Conservation (phyloP, 1,284 basidiomycete genomes). For the Wallemia ichthyophaga region DNA sequence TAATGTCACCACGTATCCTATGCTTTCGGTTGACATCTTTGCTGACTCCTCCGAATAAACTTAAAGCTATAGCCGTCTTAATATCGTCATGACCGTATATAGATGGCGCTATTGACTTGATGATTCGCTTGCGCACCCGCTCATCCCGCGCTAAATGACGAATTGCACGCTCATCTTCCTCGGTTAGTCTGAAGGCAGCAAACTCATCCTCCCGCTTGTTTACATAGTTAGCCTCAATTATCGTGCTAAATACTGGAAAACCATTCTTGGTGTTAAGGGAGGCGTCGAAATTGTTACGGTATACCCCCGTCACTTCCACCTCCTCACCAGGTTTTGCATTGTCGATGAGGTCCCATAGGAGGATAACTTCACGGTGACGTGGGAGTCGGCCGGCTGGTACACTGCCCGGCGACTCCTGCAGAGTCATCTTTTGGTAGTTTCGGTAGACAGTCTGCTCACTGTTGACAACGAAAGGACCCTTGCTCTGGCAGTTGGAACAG, state of each 20-base stretch:
- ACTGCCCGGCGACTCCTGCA: slow-evolving; percentile 94
- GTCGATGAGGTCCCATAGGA: slow-evolving; percentile 95
- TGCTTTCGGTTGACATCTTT: slow-evolving; percentile 95
- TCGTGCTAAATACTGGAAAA: slow-evolving; percentile 94
- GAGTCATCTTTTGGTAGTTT: slow-evolving; percentile 95
- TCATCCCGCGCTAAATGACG: slow-evolving; percentile 60
- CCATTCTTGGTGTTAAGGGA: slow-evolving; percentile 95
- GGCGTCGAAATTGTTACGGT: slow-evolving; percentile 96
- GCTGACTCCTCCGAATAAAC: slow-evolving; percentile 68
- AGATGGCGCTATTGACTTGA: slow-evolving; percentile 92
- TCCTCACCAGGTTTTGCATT: slow-evolving; percentile 94
- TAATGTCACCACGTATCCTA: slow-evolving; percentile 88
- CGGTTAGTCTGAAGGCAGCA: slow-evolving; percentile 78
- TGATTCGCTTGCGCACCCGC: slow-evolving; percentile 78
- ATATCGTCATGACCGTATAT: slow-evolving; percentile 98
- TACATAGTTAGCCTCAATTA: slow-evolving; percentile 90
- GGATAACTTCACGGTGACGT: slow-evolving; percentile 78
- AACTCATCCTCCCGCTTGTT: slow-evolving; percentile 87
- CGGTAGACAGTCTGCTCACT: slow-evolving; percentile 97
- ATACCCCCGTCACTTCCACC: slow-evolving; percentile 87
- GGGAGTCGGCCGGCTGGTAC: slow-evolving; percentile 91
- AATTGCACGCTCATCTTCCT: slow-evolving; percentile 85
- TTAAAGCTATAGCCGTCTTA: slow-evolving; percentile 86
- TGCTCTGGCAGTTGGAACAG: slow-evolving; percentile 73
- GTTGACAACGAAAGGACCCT: slow-evolving; percentile 86